Base-by-base conservation (phyloP, 228 moss, liverwort and hornwort genomes). In the Sphagnum magellanicum region DNA sequence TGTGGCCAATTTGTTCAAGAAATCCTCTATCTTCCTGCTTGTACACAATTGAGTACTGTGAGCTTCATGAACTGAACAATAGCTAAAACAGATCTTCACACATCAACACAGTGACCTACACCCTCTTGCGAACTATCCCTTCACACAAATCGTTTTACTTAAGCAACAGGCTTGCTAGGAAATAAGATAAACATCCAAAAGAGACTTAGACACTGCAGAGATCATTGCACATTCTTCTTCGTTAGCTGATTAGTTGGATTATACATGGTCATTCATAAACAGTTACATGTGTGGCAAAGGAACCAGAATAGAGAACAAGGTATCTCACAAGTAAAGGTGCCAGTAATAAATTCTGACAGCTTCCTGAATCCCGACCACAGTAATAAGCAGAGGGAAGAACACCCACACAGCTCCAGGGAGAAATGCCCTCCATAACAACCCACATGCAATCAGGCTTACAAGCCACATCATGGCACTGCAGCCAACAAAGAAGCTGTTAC, bases 401-500 rank as follows among this genome's bases (percentile, higher is more conserved):
- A 92, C 67, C 89, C 87, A 86, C 53, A 73, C 68, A 47, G 86
- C 76, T 64, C 81, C 78, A 6, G 97, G 89, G 70, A 98, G 82
- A 73, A 98, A 93, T 60, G 80, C 79, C 69, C 93, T 90, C 93
- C 93, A 93, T 48, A 97, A 57, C 61, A 86, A 82, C 47, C 93
- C 78, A 46, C 85, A 76, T 73, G 86, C 66, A 70, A 98, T 87
- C 8, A 98, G 82, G 63, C 82, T 91, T 68, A 91, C 60, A 60
- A 98, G 84, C 93, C 93, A 98, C 68, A 88, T 66, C 72, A 91
- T 70, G 51, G 93, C 88, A 83, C 97, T 95, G 79, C 81, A 77
- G 63, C 64, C 59, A 61, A 76, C 14, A 12, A 46, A 10, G 49
- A 49, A 15, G 8, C 15, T 66, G 32, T 32, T 32, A 32, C 32